These are phyloP conservation scores for Aspergillus leporis DNA, from an alignment of 495 filamentous ascomycete species.

Conservation along the genomic window DNA sequence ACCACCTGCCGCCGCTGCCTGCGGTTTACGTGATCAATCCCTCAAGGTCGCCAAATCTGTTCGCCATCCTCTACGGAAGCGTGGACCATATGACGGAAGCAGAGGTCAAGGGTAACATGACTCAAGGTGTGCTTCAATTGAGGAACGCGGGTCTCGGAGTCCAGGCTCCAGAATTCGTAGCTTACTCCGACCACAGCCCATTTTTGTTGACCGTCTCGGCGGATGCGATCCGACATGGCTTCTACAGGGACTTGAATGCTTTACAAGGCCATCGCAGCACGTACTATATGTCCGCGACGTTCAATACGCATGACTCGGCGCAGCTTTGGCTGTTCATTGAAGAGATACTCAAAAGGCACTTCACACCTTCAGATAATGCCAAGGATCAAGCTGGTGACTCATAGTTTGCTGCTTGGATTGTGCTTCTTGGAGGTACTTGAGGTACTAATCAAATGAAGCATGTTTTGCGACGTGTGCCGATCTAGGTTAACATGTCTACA, in stretches of 20 bases:
- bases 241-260: neutral
- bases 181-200: neutral
- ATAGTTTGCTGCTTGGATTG: neutral
- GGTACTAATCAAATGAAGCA: too few relatives aligned
- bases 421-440: neutral
- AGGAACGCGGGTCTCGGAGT: neutral
- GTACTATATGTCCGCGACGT: neutral
- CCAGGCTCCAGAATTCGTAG: neutral
- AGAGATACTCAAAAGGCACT: neutral
- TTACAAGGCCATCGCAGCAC: neutral
- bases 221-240: neutral
- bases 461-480: too few relatives aligned
- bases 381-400: neutral
- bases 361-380: neutral
- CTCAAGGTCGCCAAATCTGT: slow-evolving; percentile 11
- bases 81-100: slow-evolving; percentile 13
- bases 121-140: neutral
- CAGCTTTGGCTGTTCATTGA: neutral
- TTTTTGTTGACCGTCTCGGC: neutral
- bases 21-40: slow-evolving; percentile 23
- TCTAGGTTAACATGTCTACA: too few relatives aligned
- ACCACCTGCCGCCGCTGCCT: slow-evolving; percentile 28
- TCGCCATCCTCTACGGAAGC: slow-evolving; percentile 6
- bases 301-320: neutral
- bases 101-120: neutral